Evolutionary conservation across 2,329 filamentous ascomycete genomes (phyloP).

Genomic region (Trichoderma asperellum): DNA sequence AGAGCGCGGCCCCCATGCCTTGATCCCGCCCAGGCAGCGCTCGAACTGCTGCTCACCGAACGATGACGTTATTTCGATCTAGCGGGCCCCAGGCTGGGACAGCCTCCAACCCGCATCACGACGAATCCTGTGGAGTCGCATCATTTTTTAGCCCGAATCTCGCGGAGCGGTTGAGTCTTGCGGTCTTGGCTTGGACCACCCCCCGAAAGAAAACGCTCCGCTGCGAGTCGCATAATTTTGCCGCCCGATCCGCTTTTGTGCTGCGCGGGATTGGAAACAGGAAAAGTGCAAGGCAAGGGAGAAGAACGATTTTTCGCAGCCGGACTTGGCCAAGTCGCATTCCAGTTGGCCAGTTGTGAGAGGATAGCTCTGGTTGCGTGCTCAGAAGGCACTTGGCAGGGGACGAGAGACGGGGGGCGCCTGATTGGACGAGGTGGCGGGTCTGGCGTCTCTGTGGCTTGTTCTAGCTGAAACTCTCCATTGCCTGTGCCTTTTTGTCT

Average conservation of each 20-base stretch:
- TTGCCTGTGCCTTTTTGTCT: background rate
- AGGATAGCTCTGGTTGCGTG: conserved; percentile 7
- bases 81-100: conserved; percentile 15
- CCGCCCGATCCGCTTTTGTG: conserved; percentile 18
- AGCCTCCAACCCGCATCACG: conserved; percentile 18
- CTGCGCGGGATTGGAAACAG: background rate
- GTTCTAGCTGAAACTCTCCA: background rate
- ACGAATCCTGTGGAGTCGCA: conserved; percentile 19
- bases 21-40: background rate
- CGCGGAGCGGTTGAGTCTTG: conserved; percentile 8
- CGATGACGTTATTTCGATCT: conserved; percentile 28
- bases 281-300: background rate
- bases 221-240: conserved; percentile 22
- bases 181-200: background rate
- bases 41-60: background rate
- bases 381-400: background rate
- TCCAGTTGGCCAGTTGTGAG: background rate
- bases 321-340: conserved; percentile 10
- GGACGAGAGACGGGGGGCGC: background rate
- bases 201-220: conserved; percentile 5
- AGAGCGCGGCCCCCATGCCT: background rate
- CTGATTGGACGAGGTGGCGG: conserved; percentile 3
- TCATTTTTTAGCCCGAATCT: background rate
- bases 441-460: conserved; percentile 11
- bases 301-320: background rate